Percentiles rank a stretch among this genome's conserved stretches.
Conservation (phyloP, 1,284 basidiomycete genomes). For the Ganoderma resinaceum region DNA sequence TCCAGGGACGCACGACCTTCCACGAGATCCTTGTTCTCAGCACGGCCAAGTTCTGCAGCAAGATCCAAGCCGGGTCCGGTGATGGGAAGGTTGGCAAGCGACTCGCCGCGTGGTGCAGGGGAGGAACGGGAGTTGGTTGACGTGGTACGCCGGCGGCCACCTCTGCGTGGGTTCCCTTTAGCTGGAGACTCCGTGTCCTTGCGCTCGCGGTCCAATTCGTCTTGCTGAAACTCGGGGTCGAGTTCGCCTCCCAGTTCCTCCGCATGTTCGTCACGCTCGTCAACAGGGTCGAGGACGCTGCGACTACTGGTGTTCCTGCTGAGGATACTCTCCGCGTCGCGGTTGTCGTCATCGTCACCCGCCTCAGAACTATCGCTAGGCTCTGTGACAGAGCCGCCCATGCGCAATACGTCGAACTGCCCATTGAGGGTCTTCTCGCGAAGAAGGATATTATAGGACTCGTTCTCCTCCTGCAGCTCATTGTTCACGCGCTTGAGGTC, state of each 20-base stretch:
- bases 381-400: constrained; percentile 54
- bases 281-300: constrained; percentile 53
- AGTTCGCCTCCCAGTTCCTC: constrained; percentile 52
- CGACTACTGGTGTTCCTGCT: constrained; percentile 54
- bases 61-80: constrained; percentile 89
- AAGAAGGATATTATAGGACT: constrained; percentile 92
- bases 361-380: constrained; percentile 56
- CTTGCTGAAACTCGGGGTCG: constrained; percentile 41
- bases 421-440: constrained; percentile 90
- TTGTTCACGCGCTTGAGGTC: constrained; percentile 84
- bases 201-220: constrained; percentile 35
- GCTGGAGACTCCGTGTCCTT: constrained; percentile 41
- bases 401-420: constrained; percentile 77
- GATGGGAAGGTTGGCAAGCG: constrained; percentile 80
- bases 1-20: constrained; percentile 61
- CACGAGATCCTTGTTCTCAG: constrained; percentile 81
- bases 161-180: constrained; percentile 49
- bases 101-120: constrained; percentile 67
- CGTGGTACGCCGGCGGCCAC: constrained; percentile 58
- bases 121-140: constrained; percentile 53
- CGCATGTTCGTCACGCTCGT: constrained; percentile 45
- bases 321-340: constrained; percentile 58
- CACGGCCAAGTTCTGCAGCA: constrained; percentile 89
- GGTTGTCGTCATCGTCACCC: constrained; percentile 52
- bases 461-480: constrained; percentile 90